A percentile compares a stretch with the other conserved stretches of the same genome.
These are phyloP conservation scores for Coniella lustricola DNA, from an alignment of 2,329 filamentous ascomycete species.

Conservation along the genomic window DNA sequence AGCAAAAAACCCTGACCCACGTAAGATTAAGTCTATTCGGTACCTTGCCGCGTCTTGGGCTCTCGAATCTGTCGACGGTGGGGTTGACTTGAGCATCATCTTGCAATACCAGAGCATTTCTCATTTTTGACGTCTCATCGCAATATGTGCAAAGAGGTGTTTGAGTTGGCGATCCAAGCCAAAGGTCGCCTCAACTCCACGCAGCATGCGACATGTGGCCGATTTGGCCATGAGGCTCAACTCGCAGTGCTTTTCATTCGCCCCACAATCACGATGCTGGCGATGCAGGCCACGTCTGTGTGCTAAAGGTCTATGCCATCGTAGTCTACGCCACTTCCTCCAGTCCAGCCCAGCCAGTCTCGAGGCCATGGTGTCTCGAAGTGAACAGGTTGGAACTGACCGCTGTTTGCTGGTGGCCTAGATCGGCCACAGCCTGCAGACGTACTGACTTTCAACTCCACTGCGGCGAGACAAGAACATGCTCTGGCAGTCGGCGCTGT, in stretches of 20 bases:
- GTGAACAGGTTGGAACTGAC: constrained; percentile 13
- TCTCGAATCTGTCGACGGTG: not conserved
- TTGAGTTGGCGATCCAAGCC: no score
- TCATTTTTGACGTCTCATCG: no score
- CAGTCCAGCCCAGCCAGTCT: not conserved
- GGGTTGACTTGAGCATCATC: no score
- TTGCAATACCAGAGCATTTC: no score
- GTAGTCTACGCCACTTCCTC: not conserved
- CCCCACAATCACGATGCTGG: constrained; percentile 12
- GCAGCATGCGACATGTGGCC: not conserved
- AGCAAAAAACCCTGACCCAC: constrained; percentile 15
- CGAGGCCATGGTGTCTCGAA: not conserved
- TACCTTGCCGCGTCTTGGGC: not conserved
- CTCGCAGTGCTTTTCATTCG: not conserved
- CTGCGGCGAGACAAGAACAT: constrained; percentile 2
- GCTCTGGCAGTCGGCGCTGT: not conserved
- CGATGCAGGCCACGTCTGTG: constrained; percentile 8
- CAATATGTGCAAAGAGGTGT: no score
- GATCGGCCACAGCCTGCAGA: not conserved
- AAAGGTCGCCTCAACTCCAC: no score
- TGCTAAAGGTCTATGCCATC: not conserved
- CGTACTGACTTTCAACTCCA: constrained; percentile 9
- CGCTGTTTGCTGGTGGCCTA: constrained; percentile 13
- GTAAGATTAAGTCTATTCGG: constrained; percentile 4
- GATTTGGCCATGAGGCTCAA: constrained; percentile 13